Percentiles rank a stretch among this genome's conserved stretches.
Conservation (phyloP, 768 basidiomycete species). For the Cyathus striatus region DNA sequence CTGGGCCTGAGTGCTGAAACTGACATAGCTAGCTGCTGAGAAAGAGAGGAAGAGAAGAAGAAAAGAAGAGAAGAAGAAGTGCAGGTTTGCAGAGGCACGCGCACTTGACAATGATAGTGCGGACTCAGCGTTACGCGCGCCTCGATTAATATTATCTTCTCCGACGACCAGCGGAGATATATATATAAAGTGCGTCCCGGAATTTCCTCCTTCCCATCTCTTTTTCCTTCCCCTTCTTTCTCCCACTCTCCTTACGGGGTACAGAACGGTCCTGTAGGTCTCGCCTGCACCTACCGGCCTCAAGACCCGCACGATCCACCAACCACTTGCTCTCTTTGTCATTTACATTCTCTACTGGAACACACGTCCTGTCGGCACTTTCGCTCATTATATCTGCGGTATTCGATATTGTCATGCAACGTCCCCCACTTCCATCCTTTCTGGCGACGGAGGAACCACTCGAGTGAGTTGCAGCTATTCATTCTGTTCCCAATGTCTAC, state of each 20-base stretch:
- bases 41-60: no score
- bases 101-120: no score
- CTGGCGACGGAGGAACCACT: constrained; percentile 24
- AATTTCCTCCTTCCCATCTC: constrained; percentile 9
- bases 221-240: constrained; percentile 5
- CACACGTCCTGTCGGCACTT: background rate
- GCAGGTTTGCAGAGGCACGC: no score
- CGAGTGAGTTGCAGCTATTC: constrained; percentile 21
- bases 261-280: constrained; percentile 3
- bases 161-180: constrained; percentile 17
- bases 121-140: background rate
- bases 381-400: background rate
- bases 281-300: constrained; percentile 1
- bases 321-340: constrained; percentile 3
- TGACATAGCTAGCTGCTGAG: no score
- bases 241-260: constrained; percentile 8
- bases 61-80: no score
- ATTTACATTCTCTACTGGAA: background rate
- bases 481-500: no score
- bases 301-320: constrained; percentile 7
- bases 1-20: no score
- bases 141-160: constrained; percentile 10
- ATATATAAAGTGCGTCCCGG: constrained; percentile 10
- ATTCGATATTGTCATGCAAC: constrained; percentile 16
- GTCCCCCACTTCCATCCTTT: constrained; percentile 27